phyloP scores from a whole-genome alignment of 106 monocot species.

The Triglochin maritima region DNA sequence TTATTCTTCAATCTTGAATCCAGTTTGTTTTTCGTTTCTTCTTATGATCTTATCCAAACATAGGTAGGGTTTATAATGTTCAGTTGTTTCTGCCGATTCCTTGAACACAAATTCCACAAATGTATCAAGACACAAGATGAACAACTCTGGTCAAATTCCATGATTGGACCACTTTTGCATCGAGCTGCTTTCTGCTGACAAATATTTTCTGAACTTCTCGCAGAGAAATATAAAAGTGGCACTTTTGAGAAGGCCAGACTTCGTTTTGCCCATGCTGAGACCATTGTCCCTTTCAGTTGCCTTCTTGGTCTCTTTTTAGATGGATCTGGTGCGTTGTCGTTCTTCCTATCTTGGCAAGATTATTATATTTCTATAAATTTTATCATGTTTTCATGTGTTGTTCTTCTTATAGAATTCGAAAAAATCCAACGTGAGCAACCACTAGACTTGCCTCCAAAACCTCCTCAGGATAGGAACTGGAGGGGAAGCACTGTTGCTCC shows the following conservation, averaged over 20 bases:
- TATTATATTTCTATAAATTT: background rate
- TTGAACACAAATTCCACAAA: no score
- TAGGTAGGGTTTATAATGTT: no score
- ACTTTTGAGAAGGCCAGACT: constrained; percentile 93
- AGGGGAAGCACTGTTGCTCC: constrained; percentile 69
- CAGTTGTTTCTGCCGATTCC: no score
- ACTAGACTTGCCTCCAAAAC: constrained; percentile 58
- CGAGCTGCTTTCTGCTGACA: background rate
- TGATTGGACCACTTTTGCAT: background rate
- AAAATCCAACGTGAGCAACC: constrained; percentile 54
- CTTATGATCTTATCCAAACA: no score
- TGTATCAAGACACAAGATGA: no score
- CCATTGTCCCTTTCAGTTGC: constrained; percentile 85
- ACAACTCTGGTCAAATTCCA: no score
- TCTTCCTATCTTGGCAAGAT: background rate
- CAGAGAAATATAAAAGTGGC: constrained; percentile 50
- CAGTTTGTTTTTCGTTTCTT: no score
- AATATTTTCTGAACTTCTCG: constrained; percentile 2
- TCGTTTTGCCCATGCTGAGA: constrained; percentile 99
- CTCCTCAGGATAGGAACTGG: constrained; percentile 81
- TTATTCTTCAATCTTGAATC: no score
- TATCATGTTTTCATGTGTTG: background rate
- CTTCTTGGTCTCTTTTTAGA: constrained; percentile 93
- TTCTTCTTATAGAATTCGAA: constrained; percentile 48
- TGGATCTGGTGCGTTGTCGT: constrained; percentile 37